phyloP scores from a whole-genome alignment of 2,329 filamentous ascomycete genomes.

The Colletotrichum cordylinicola region DNA sequence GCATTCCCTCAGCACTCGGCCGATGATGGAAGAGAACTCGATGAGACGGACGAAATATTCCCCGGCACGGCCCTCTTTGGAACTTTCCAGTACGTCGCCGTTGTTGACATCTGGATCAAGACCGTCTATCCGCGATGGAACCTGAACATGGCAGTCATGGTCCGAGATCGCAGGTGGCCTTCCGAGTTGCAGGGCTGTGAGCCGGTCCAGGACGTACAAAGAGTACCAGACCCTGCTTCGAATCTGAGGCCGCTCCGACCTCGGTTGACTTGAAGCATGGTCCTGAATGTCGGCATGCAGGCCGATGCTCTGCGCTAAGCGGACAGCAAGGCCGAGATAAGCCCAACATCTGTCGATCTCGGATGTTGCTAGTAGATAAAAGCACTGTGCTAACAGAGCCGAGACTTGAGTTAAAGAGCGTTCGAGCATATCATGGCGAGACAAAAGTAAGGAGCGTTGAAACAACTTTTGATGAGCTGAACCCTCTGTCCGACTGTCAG shows the following conservation, averaged over 20 bases:
- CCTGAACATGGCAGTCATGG: not conserved
- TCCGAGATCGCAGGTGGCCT: not conserved
- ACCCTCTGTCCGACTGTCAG: not conserved
- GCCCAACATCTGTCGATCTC: not conserved
- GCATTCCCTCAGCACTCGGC: not conserved
- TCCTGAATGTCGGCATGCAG: not conserved
- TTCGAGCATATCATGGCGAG: not conserved
- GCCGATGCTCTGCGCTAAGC: not conserved
- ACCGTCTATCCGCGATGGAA: not conserved
- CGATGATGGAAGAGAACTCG: not conserved
- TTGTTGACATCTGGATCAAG: fast-evolving
- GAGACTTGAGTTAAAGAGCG: not conserved
- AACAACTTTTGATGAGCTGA: not conserved
- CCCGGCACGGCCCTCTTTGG: not conserved
- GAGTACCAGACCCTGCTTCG: not conserved
- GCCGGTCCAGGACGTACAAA: not conserved
- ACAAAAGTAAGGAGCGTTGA: not conserved
- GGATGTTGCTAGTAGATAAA: not conserved
- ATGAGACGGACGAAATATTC: not conserved
- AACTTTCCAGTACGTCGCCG: fast-evolving
- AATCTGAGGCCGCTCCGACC: not conserved
- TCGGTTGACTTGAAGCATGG: not conserved
- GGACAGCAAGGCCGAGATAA: not conserved
- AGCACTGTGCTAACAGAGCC: not conserved
- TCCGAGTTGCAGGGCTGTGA: not conserved